Percentiles rank a stretch among this genome's conserved stretches.
Evolutionary conservation across 257 asterid species (phyloP).

Genomic region (Fraxinus excelsior): DNA sequence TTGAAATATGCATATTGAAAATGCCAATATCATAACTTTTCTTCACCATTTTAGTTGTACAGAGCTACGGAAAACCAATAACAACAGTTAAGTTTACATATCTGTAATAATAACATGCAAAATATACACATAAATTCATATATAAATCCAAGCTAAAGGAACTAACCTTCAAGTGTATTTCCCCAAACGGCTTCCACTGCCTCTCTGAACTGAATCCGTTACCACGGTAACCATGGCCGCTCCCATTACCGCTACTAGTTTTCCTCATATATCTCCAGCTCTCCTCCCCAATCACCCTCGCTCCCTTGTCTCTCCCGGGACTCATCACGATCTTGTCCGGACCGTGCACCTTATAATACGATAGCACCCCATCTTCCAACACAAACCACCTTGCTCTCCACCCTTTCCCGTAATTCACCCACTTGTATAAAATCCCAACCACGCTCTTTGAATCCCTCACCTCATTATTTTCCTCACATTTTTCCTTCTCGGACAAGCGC

Average conservation of each 20-base stretch:
- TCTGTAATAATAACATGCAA: neutral
- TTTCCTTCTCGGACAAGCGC: constrained; percentile 22
- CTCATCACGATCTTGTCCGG: constrained; percentile 80
- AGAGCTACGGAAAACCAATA: neutral
- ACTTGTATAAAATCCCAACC: constrained; percentile 77
- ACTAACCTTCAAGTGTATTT: constrained; percentile 84
- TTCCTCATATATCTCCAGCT: constrained; percentile 90
- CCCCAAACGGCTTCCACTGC: constrained; percentile 86
- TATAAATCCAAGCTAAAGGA: constrained; percentile 17
- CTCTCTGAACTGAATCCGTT: constrained; percentile 47
- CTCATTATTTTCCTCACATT: constrained; percentile 49
- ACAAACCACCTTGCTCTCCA: constrained; percentile 98
- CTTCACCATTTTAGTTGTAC: neutral
- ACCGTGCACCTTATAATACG: constrained; percentile 93
- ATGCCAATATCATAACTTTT: constrained; percentile 7
- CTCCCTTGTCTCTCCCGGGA: constrained; percentile 65
- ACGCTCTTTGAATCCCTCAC: constrained; percentile 45
- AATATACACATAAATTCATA: neutral
- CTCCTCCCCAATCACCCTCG: constrained; percentile 84
- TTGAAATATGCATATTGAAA: neutral
- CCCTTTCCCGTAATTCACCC: constrained; percentile 99
- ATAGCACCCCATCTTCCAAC: constrained; percentile 93
- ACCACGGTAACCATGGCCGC: constrained; percentile 30
- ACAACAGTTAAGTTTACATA: neutral
- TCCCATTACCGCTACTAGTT: constrained; percentile 44